Conservation (phyloP, 129 eudicot species). For the Erigeron canadensis region DNA sequence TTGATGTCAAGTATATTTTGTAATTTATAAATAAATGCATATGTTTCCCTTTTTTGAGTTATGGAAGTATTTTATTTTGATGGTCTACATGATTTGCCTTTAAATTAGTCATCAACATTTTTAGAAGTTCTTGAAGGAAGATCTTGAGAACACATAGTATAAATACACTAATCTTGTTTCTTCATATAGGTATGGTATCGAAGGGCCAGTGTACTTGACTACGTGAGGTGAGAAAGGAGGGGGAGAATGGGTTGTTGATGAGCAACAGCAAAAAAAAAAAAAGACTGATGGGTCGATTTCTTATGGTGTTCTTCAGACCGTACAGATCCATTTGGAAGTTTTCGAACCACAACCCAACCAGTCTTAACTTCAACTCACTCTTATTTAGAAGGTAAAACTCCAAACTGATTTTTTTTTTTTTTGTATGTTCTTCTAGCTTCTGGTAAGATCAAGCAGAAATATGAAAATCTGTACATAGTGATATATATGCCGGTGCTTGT, state of each 20-base stretch:
- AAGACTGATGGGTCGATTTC: conserved; percentile 58
- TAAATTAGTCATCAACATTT: not conserved
- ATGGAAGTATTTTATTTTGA: not conserved
- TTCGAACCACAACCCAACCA: conserved; percentile 93
- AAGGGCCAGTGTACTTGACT: conserved; percentile 86
- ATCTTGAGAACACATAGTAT: not conserved
- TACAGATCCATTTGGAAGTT: conserved; percentile 84
- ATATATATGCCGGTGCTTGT: not conserved
- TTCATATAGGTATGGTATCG: conserved; percentile 80
- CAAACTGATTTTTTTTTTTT: not conserved
- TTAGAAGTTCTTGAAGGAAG: not conserved
- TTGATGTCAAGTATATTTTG: not conserved
- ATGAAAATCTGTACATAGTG: not conserved
- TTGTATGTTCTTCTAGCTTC: conserved; percentile 11
- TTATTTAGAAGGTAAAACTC: conserved; percentile 31
- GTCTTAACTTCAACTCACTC: conserved; percentile 82
- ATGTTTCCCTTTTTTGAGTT: too few species aligned
- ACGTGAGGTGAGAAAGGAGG: conserved; percentile 65
- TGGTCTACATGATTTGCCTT: not conserved
- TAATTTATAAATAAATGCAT: too few species aligned
- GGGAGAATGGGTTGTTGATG: conserved; percentile 93
- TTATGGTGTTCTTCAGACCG: conserved; percentile 78
- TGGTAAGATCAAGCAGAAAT: conserved; percentile 4
- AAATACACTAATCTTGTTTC: not conserved
- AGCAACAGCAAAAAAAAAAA: conserved; percentile 78